These are phyloP conservation scores for Isabelozyma rhagii DNA, from an alignment of 805 yeast genomes.

Conservation along the genomic window DNA sequence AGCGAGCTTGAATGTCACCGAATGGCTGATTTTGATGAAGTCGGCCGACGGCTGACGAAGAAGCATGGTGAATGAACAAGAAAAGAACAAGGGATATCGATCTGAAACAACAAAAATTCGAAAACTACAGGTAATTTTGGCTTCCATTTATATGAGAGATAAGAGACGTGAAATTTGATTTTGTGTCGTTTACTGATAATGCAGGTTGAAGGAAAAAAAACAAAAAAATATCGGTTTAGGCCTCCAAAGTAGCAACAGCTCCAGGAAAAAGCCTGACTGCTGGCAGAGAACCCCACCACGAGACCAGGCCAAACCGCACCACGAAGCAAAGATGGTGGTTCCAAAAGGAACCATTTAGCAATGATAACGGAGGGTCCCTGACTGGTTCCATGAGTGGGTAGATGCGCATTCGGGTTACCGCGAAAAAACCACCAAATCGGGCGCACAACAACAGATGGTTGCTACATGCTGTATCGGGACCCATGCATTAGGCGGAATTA, in stretches of 20 bases:
- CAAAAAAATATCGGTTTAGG: not conserved
- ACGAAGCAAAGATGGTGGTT: not conserved
- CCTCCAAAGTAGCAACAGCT: not conserved
- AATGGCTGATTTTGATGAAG: slow-evolving; percentile 9
- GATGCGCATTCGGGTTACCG: not conserved
- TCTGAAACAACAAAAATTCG: no score
- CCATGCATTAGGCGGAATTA: no score
- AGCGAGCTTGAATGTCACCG: slow-evolving; percentile 25
- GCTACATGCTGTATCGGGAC: no score
- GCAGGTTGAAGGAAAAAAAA: not conserved
- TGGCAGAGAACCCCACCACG: no score
- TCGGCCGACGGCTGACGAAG: not conserved
- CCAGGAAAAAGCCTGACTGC: no score
- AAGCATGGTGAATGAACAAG: not conserved
- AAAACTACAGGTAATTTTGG: no score
- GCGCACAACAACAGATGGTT: slow-evolving; percentile 1
- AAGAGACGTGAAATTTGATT: not conserved
- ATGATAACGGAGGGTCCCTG: not conserved
- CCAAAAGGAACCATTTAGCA: not conserved
- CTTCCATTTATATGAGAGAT: not conserved
- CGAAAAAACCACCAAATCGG: not conserved
- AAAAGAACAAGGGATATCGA: no score
- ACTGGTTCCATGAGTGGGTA: not conserved
- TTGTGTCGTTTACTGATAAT: not conserved
- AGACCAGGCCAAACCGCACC: no score